Conservation (phyloP, 768 basidiomycete species). For the Coprinopsis cinerea region DNA sequence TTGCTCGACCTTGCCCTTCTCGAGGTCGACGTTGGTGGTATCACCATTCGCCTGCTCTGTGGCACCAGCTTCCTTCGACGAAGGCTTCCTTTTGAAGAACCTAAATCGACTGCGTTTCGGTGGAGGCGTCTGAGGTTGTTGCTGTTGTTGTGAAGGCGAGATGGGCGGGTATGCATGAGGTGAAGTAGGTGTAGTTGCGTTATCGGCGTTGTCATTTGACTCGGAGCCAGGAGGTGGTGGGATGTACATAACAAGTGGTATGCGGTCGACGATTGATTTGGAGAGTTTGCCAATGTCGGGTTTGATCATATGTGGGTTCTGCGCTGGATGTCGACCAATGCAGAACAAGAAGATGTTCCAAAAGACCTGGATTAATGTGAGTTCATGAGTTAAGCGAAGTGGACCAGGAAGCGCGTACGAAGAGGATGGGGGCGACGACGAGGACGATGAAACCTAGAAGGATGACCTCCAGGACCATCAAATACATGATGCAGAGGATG, state of each 20-base stretch:
- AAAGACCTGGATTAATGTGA: slow-evolving; percentile 41
- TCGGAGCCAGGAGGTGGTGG: slow-evolving; percentile 58
- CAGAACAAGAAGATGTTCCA: slow-evolving; percentile 79
- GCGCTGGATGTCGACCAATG: slow-evolving; percentile 74
- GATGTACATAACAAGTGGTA: slow-evolving; percentile 83
- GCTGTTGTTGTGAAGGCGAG: slow-evolving; percentile 19
- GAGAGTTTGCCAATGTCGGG: slow-evolving; percentile 76
- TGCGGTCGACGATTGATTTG: slow-evolving; percentile 65
- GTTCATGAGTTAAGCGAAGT: slow-evolving; percentile 7
- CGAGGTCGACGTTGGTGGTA: slow-evolving; percentile 9
- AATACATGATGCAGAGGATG: slow-evolving; percentile 73
- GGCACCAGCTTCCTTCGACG: slow-evolving; percentile 14
- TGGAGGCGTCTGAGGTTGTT: slow-evolving; percentile 23
- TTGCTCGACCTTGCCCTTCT: slow-evolving; percentile 21
- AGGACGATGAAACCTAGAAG: slow-evolving; percentile 73
- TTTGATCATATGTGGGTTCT: slow-evolving; percentile 65
- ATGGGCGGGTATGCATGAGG: slow-evolving; percentile 60
- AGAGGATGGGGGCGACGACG: slow-evolving; percentile 70
- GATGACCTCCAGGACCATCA: slow-evolving; percentile 64
- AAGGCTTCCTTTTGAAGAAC: slow-evolving; percentile 38
- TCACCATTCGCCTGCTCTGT: slow-evolving; percentile 3
- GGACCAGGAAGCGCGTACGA: slow-evolving; percentile 41
- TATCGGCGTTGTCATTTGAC: slow-evolving; percentile 29
- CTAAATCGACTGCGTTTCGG: slow-evolving; percentile 33
- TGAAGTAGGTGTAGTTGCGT: slow-evolving; percentile 27